Evolutionary conservation across 2,329 filamentous ascomycete genomes (phyloP).

Genomic region (Hypomyces rosellus): DNA sequence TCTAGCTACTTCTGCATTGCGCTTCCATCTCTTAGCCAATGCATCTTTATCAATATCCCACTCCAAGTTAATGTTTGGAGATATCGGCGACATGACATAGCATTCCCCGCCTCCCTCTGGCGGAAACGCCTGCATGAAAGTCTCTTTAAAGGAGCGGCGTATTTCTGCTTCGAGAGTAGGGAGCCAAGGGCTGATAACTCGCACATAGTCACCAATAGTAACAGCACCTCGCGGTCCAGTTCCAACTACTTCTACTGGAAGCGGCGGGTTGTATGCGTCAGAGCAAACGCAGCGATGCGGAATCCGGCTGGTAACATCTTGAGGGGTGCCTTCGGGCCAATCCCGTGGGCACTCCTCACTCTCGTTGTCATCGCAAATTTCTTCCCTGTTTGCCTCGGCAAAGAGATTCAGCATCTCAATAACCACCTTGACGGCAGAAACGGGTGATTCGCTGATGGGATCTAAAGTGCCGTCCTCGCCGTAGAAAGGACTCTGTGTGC

Average conservation of each 20-base stretch:
- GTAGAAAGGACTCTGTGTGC: neutral
- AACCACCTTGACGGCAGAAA: neutral
- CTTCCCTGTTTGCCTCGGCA: neutral
- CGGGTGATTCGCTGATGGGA: neutral
- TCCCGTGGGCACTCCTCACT: too few species aligned
- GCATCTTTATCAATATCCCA: too few species aligned
- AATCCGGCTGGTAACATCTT: neutral
- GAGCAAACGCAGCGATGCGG: neutral
- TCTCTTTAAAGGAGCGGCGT: neutral
- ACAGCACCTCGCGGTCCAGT: neutral
- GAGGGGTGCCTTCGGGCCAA: neutral
- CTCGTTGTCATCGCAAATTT: neutral
- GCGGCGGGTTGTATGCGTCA: neutral
- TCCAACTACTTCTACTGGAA: neutral
- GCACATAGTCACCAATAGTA: neutral
- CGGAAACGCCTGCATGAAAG: neutral
- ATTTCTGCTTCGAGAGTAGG: neutral
- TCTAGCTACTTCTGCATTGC: too few species aligned
- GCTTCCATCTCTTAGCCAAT: too few species aligned
- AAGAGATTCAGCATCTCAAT: neutral
- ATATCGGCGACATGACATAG: too few species aligned
- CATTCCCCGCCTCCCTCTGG: neutral
- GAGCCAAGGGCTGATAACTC: neutral
- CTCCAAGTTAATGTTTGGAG: too few species aligned
- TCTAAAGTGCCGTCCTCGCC: neutral